Conservation (phyloP, 2,329 filamentous ascomycete species). For the Fusarium sulawesiense region DNA sequence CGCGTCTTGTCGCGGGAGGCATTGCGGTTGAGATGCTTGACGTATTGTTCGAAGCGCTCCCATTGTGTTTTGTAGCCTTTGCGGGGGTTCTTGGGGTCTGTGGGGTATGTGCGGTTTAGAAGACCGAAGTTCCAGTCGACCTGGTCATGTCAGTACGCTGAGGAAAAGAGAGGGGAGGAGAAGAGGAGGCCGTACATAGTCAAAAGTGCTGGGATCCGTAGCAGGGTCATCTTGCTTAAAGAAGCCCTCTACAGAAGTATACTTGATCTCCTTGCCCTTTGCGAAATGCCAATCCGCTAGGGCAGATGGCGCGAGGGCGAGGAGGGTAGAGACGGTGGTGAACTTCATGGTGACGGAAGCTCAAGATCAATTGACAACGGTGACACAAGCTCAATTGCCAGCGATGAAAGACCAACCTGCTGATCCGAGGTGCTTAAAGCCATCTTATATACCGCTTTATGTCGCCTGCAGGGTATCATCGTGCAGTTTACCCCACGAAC, state of each 20-base stretch:
- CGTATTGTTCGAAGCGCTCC: conserved; percentile 71
- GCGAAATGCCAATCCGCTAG: conserved; percentile 50
- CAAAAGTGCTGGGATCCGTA: conserved; percentile 68
- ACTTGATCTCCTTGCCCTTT: conserved; percentile 62
- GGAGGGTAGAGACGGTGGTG: conserved; percentile 44
- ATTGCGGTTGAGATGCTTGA: conserved; percentile 63
- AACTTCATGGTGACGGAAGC: conserved; percentile 47
- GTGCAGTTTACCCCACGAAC: conserved; percentile 6
- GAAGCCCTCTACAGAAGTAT: conserved; percentile 69
- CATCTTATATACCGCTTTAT: conserved; percentile 22
- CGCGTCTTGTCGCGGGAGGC: conserved; percentile 57
- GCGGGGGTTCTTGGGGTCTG: conserved; percentile 57
- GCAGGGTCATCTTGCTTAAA: conserved; percentile 71
- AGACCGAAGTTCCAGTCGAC: conserved; percentile 73
- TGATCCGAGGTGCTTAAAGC: too few species aligned
- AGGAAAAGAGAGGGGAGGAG: too few species aligned
- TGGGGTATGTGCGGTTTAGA: conserved; percentile 70
- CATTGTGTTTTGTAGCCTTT: conserved; percentile 66
- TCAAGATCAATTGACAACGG: too few species aligned
- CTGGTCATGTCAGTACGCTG: conserved; percentile 49
- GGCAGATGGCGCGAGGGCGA: conserved; percentile 46
- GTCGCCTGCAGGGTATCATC: conserved; percentile 23
- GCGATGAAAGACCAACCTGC: too few species aligned
- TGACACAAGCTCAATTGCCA: too few species aligned
- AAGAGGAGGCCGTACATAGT: conserved; percentile 63